Base-by-base conservation (phyloP, 2,329 filamentous ascomycete species). In the Fusarium avenaceum region DNA sequence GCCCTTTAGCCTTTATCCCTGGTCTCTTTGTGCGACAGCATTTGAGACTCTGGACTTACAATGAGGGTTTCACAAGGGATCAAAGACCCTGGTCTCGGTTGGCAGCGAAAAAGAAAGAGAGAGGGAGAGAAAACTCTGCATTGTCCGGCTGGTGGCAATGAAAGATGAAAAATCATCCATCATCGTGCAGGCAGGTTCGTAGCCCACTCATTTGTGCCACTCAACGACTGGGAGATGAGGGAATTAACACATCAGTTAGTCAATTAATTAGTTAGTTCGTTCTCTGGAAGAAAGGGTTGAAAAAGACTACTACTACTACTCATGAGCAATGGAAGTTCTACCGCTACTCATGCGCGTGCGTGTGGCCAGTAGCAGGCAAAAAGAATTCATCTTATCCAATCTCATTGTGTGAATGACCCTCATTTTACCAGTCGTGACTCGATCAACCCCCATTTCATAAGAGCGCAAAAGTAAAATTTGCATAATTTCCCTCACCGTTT, bases 391-490 rank as follows among this genome's bases (percentile, higher is more conserved):
- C 8, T 10, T 55, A 46, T 32, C 62, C 66, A 70, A 69, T 69
- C 39, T 51, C 24, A 52, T 55, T 32, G 47, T 30, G 32, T 47
- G 32, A 43, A 40, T 65, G 61, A 52, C 60, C 54, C 48, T 60
- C 50, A 50, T 32, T 17, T 55, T 44, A 49, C 17, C 28, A 39
- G 28, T 54, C 42, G 46, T 51, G 55, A 54, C 63, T 58, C 44
- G 40, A 35, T 48, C 28, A 30, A 30, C 48, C 17, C 46, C 42
- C 32, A 35, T 51, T 52, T 66, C 58, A 66, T 54, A 63, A 67
- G 45, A 69, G 47, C 57, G 51, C 20, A 40, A 51, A 59, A 38
- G 35, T 72, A 72, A 76, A 65, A 76, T 75, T 76, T 76, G 72
- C 66, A 74, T 63, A 75, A 76, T 75, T 65, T 76, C 72, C 67